Evolutionary conservation across 139 green algal genomes (phyloP).

Genomic region (Asterochloris sp.): DNA sequence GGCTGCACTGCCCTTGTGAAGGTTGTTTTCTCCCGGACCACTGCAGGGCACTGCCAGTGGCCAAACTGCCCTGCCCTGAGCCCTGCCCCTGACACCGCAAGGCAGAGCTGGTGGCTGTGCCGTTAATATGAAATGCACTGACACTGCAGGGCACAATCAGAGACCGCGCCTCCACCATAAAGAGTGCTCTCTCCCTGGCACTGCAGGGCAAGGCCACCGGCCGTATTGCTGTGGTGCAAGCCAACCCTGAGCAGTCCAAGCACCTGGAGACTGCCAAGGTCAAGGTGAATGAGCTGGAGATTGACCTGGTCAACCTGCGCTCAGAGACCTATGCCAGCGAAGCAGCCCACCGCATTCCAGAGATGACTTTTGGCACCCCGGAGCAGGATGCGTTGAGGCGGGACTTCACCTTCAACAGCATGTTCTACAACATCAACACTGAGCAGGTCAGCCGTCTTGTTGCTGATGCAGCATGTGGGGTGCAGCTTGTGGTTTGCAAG

Average conservation of each 20-base stretch:
- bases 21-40: too few relatives aligned
- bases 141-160: conserved; percentile 14
- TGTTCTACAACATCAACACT: conserved; percentile 98
- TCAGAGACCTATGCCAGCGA: conserved; percentile 87
- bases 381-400: conserved; percentile 75
- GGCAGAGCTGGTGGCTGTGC: neutral
- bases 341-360: conserved; percentile 74
- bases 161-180: too few relatives aligned
- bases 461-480: too few relatives aligned
- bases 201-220: conserved; percentile 34
- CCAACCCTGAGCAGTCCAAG: conserved; percentile 98
- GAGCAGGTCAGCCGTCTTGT: conserved; percentile 30
- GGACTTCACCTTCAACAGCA: conserved; percentile 95
- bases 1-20: too few relatives aligned
- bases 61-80: too few relatives aligned
- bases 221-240: conserved; percentile 83
- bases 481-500: too few relatives aligned
- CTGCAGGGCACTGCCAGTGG: too few relatives aligned
- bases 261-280: conserved; percentile 97
- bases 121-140: neutral
- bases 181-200: too few relatives aligned
- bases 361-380: conserved; percentile 81
- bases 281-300: conserved; percentile 56
- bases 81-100: too few relatives aligned
- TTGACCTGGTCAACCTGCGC: conserved; percentile 97